Evolutionary conservation across 345 rosid genomes (phyloP).

Genomic region (Eucalyptus melliodora): DNA sequence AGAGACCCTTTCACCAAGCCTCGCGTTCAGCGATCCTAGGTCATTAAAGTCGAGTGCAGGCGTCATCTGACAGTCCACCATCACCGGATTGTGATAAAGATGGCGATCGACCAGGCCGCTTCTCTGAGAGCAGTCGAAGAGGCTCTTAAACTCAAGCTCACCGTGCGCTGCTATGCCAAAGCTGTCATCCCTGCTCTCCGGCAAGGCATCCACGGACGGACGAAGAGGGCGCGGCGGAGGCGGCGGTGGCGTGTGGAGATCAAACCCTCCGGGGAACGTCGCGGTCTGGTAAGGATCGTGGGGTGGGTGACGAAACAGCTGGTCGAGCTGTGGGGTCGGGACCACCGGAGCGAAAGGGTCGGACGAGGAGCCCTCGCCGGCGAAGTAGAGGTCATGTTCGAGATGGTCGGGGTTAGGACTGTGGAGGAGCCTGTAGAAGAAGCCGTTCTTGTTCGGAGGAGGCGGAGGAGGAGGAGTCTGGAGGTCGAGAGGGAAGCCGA

Average conservation of each 20-base stretch:
- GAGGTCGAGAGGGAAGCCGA: not conserved
- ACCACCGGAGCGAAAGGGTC: constrained; percentile 1
- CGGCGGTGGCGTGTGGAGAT: not conserved
- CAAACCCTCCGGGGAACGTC: not conserved
- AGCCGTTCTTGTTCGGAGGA: not conserved
- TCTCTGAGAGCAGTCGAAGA: not conserved
- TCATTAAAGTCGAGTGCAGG: not conserved
- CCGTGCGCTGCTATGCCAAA: not conserved
- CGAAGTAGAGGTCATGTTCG: not conserved
- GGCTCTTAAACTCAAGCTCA: not conserved
- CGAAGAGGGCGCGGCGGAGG: not conserved
- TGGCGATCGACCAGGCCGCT: not conserved
- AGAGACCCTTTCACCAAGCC: not conserved
- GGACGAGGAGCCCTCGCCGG: not conserved
- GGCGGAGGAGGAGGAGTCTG: not conserved
- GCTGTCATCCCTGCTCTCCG: not conserved
- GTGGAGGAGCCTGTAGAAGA: not conserved
- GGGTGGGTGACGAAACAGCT: not conserved
- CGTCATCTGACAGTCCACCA: not conserved
- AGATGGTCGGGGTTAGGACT: not conserved
- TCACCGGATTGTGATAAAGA: not conserved
- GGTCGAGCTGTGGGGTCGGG: not conserved
- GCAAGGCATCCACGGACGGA: not conserved
- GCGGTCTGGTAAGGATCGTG: not conserved
- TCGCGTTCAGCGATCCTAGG: not conserved